phyloP scores from a whole-genome alignment of 768 basidiomycete genomes.

The Agrocybe chaxingu region DNA sequence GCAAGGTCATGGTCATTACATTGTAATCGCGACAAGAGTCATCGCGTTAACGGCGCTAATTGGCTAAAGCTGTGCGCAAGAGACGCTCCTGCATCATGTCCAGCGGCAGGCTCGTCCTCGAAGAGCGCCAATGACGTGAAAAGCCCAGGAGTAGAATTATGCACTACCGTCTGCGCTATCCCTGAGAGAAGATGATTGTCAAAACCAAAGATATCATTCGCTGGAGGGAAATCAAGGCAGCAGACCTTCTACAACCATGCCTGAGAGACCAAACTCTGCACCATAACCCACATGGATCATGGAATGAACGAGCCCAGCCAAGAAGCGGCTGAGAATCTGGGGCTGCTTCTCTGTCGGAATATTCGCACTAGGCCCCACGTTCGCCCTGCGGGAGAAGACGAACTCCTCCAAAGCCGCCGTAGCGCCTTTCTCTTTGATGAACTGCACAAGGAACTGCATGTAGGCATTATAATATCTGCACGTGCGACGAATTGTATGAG shows the following conservation, averaged over 20 bases:
- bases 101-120: not conserved
- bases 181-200: constrained; percentile 30
- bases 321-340: constrained; percentile 54
- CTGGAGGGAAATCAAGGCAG: not conserved
- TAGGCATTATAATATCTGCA: constrained; percentile 60
- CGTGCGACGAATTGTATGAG: not conserved
- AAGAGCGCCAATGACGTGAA: not conserved
- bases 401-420: constrained; percentile 53
- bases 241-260: constrained; percentile 60
- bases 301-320: constrained; percentile 59
- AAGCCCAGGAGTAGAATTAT: constrained; percentile 17
- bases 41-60: too few species aligned
- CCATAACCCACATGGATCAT: constrained; percentile 65
- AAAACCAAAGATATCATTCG: not conserved
- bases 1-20: too few species aligned
- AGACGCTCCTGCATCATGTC: not conserved
- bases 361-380: constrained; percentile 28
- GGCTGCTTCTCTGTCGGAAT: constrained; percentile 33
- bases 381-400: constrained; percentile 52
- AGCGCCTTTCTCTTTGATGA: constrained; percentile 41
- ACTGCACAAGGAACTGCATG: constrained; percentile 48
- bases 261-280: constrained; percentile 56
- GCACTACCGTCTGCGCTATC: constrained; percentile 53
- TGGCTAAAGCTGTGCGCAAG: not conserved
- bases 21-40: too few species aligned